phyloP scores from a whole-genome alignment of 192 early-diverging fungal genomes.

The Coemansia sp. region DNA sequence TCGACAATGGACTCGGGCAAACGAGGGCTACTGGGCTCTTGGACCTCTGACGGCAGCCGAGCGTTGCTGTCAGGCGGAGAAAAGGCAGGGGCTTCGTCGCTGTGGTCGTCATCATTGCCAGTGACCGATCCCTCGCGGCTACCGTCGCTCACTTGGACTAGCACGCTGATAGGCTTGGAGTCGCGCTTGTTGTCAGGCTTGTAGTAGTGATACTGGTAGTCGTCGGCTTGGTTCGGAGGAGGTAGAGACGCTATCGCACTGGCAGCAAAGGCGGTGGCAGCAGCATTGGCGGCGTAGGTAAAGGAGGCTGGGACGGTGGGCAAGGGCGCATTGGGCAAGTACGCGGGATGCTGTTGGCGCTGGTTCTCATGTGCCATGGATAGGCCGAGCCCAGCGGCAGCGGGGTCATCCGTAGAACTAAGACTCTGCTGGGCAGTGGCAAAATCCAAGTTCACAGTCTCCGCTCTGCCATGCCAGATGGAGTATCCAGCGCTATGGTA shows the following conservation, averaged over 20 bases:
- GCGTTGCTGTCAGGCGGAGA: not conserved
- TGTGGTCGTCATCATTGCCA: constrained; percentile 7
- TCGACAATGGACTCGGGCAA: not conserved
- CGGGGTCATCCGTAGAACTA: constrained; percentile 40
- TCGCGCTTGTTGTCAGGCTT: constrained; percentile 3
- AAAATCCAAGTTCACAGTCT: constrained; percentile 49
- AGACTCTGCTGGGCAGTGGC: constrained; percentile 55
- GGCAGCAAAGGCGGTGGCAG: constrained; percentile 14
- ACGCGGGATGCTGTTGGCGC: constrained; percentile 12
- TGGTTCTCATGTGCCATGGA: constrained; percentile 3
- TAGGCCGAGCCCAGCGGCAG: constrained; percentile 9
- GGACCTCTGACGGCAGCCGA: not conserved
- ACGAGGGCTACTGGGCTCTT: not conserved
- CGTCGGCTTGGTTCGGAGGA: not conserved
- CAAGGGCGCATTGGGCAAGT: constrained; percentile 23
- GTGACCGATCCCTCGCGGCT: constrained; percentile 22
- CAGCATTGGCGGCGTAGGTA: not conserved
- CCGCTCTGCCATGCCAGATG: constrained; percentile 43
- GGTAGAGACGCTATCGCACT: constrained; percentile 2
- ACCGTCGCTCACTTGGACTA: constrained; percentile 45
- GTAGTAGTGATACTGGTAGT: constrained; percentile 13
- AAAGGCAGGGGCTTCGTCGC: not conserved
- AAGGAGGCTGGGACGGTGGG: constrained; percentile 30
- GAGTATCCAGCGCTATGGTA: constrained; percentile 56
- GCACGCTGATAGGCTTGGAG: constrained; percentile 42